Evolutionary conservation across 1,284 basidiomycete genomes (phyloP).

Genomic region (Cutaneotrichosporon sp.): DNA sequence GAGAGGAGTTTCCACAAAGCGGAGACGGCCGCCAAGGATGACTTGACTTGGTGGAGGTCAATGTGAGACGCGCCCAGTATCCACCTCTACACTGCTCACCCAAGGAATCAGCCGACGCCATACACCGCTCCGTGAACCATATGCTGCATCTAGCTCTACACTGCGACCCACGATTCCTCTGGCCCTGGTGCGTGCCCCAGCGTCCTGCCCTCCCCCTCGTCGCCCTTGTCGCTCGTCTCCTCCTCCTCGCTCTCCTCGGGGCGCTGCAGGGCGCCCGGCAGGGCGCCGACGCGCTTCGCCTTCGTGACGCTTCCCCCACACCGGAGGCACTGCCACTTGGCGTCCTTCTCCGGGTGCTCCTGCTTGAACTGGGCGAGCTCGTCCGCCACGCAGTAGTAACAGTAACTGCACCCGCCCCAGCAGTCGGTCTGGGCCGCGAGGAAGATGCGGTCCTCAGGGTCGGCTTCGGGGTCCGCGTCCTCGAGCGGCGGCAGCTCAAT

Average conservation of each 20-base stretch:
- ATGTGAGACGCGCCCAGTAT: too few relatives aligned
- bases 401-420: slow-evolving; percentile 72
- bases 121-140: too few relatives aligned
- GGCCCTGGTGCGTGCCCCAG: neutral
- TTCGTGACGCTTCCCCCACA: slow-evolving; percentile 59
- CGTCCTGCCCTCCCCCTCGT: neutral
- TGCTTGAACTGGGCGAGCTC: slow-evolving; percentile 61
- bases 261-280: slow-evolving; percentile 1
- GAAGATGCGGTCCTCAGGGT: slow-evolving; percentile 45
- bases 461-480: slow-evolving; percentile 32
- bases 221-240: neutral
- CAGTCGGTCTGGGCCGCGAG: slow-evolving; percentile 51
- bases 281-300: slow-evolving; percentile 36
- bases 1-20: too few relatives aligned
- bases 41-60: too few relatives aligned
- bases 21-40: too few relatives aligned
- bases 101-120: too few relatives aligned
- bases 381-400: slow-evolving; percentile 83
- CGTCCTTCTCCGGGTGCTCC: slow-evolving; percentile 22
- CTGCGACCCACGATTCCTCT: slow-evolving; percentile 8
- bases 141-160: slow-evolving; percentile 7
- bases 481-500: slow-evolving; percentile 22
- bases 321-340: slow-evolving; percentile 73
- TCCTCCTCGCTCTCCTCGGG: slow-evolving; percentile 1
- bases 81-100: too few relatives aligned